Conservation (phyloP, 352 stramenopile species). For the Phytopythium cucurbitacearum region DNA sequence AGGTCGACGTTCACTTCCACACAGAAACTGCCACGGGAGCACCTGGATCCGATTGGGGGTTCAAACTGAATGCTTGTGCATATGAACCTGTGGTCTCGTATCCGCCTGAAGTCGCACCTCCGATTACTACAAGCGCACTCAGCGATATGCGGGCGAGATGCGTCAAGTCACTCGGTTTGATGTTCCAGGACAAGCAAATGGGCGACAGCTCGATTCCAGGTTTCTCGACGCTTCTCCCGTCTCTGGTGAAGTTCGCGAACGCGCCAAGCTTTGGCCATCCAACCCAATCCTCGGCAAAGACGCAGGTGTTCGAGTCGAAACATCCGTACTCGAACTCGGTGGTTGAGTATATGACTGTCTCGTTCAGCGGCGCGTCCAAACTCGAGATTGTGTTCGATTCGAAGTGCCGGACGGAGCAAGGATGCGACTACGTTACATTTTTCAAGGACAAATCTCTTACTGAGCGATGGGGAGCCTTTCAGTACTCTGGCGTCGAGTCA, state of each 20-base stretch:
- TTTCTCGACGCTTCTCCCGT: slow-evolving; percentile 22
- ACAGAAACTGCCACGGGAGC: slow-evolving; percentile 36
- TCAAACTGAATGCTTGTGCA: slow-evolving; percentile 69
- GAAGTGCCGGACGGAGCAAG: slow-evolving; percentile 53
- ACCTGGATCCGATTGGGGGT: slow-evolving; percentile 66
- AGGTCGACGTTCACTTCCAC: slow-evolving; percentile 70
- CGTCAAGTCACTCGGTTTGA: slow-evolving; percentile 43
- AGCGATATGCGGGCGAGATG: slow-evolving; percentile 52
- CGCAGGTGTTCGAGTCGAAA: slow-evolving; percentile 76
- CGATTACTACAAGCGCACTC: slow-evolving; percentile 28
- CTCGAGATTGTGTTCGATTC: slow-evolving; percentile 75
- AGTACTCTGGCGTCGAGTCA: slow-evolving; percentile 64
- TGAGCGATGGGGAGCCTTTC: slow-evolving; percentile 52
- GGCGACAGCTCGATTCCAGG: slow-evolving; percentile 5
- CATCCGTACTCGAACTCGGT: slow-evolving; percentile 84
- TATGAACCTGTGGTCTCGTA: slow-evolving; percentile 49
- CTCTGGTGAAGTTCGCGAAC: slow-evolving; percentile 42
- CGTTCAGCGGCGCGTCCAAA: slow-evolving; percentile 56
- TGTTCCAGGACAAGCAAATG: slow-evolving; percentile 23
- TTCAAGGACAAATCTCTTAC: slow-evolving; percentile 76
- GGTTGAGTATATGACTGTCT: slow-evolving; percentile 76
- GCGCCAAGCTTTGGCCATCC: slow-evolving; percentile 31
- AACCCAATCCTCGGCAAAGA: slow-evolving; percentile 42
- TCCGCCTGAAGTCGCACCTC: slow-evolving; percentile 53
- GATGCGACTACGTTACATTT: slow-evolving; percentile 83